Evolutionary conservation across 148 eudicot species (phyloP).

Genomic region (Rhododendron ferrugineum): DNA sequence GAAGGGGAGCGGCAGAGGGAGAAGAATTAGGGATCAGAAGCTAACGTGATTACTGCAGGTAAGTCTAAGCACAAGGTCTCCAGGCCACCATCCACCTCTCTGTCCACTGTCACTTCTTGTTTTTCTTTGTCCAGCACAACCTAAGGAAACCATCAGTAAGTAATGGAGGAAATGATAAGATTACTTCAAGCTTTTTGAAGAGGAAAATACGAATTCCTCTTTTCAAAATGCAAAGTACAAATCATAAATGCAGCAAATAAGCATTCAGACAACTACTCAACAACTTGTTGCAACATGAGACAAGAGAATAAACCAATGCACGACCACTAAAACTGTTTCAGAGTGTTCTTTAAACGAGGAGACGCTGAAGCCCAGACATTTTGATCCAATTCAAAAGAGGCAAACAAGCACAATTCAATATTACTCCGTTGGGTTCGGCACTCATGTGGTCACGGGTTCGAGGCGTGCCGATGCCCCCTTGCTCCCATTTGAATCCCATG

Average conservation of each 20-base stretch:
- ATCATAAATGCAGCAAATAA: neutral
- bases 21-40: conserved; percentile 10
- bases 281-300: neutral
- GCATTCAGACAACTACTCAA: neutral
- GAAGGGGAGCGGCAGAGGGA: neutral
- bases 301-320: neutral
- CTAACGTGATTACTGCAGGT: conserved; percentile 90
- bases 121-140: conserved; percentile 85
- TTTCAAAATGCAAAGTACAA: neutral
- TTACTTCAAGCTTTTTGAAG: neutral
- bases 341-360: neutral
- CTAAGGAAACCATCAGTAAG: conserved; percentile 31
- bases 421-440: neutral
- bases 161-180: neutral
- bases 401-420: neutral
- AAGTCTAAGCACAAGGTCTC: conserved; percentile 82
- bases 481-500: too few species aligned
- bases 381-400: neutral
- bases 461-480: too few species aligned
- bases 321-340: neutral
- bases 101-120: conserved; percentile 68
- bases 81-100: conserved; percentile 97
- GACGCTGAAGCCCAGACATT: neutral
- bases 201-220: neutral
- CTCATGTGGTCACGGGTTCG: too few species aligned